These are phyloP conservation scores for Amoebophrya sp. DNA, from an alignment of 169 alveolate genomes.

Conservation along the genomic window DNA sequence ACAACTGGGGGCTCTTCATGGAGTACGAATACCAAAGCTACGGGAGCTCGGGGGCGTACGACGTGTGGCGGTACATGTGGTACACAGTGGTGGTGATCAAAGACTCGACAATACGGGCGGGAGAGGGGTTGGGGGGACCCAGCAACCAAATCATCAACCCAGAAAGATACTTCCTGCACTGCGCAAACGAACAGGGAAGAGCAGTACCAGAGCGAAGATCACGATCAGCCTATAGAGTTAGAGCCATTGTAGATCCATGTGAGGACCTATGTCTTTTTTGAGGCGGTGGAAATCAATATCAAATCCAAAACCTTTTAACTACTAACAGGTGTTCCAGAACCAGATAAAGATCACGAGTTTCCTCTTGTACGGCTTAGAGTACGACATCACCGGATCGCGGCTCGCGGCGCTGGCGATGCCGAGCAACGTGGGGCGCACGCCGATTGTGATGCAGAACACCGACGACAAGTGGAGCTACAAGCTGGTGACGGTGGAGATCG, in stretches of 20 bases:
- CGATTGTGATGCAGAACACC: neutral
- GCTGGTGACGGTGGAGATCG: neutral
- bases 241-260: too few species aligned
- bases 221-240: too few species aligned
- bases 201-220: too few species aligned
- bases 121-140: neutral
- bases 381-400: neutral
- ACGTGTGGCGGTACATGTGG: constrained; percentile 6
- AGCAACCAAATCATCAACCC: neutral
- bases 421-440: neutral
- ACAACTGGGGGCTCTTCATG: neutral
- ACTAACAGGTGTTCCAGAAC: neutral
- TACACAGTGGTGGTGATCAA: neutral
- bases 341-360: neutral
- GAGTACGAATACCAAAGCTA: neutral
- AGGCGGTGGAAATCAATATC: too few species aligned
- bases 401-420: neutral
- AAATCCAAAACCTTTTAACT: too few species aligned
- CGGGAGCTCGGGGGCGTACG: neutral
- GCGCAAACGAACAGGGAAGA: neutral
- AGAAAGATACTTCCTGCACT: neutral
- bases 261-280: too few species aligned
- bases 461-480: neutral
- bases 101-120: neutral
- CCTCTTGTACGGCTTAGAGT: neutral